Conservation (phyloP, 2,329 filamentous ascomycete genomes). For the Capronia coronata region DNA sequence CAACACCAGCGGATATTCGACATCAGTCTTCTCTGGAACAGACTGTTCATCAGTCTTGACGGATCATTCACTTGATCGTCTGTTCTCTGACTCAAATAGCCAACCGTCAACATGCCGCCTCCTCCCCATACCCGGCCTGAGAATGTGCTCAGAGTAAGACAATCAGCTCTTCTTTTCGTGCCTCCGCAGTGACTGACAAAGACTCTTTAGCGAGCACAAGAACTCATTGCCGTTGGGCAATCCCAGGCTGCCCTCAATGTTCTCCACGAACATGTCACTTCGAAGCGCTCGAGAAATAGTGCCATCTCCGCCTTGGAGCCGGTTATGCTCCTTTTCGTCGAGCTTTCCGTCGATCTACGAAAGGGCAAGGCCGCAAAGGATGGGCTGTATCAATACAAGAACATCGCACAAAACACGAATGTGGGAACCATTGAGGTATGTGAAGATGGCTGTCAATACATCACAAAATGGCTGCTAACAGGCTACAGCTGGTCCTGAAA, state of each 20-base stretch:
- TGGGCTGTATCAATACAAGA: constrained; percentile 99
- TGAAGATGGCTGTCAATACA: neutral
- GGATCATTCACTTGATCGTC: constrained; percentile 26
- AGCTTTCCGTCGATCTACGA: constrained; percentile 92
- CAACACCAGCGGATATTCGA: neutral
- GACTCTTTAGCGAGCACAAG: constrained; percentile 68
- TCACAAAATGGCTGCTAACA: constrained; percentile 17
- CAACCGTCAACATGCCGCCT: constrained; percentile 65
- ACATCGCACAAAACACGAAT: constrained; percentile 98
- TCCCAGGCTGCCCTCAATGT: constrained; percentile 83
- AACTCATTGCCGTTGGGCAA: constrained; percentile 97
- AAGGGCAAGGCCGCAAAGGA: constrained; percentile 99
- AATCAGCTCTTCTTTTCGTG: constrained; percentile 10
- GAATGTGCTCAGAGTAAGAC: constrained; percentile 80
- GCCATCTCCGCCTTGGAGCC: constrained; percentile 94
- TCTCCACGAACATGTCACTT: constrained; percentile 98
- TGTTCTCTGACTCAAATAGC: constrained; percentile 8
- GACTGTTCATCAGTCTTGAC: constrained; percentile 26
- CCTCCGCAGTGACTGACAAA: constrained; percentile 20
- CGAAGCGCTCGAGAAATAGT: constrained; percentile 94
- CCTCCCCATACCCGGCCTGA: constrained; percentile 96
- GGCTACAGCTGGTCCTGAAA: constrained; percentile 72
- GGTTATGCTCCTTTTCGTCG: constrained; percentile 95
- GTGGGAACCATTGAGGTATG: constrained; percentile 89
- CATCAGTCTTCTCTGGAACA: constrained; percentile 27